Evolutionary conservation across 495 filamentous ascomycete genomes (phyloP).

Genomic region (Penicillium cosmopolitanum): DNA sequence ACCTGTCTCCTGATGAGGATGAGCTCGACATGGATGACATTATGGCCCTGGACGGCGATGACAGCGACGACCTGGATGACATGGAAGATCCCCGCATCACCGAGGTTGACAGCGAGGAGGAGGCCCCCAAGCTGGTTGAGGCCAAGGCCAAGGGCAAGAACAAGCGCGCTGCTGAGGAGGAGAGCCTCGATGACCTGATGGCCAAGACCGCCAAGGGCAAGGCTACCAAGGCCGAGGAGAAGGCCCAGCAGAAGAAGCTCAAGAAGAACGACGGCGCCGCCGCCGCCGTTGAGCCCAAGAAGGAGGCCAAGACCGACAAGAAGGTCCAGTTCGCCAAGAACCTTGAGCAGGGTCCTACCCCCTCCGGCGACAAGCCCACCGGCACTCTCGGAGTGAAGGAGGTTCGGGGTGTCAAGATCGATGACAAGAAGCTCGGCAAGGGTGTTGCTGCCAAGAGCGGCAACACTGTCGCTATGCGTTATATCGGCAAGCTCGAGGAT

Average conservation of each 20-base stretch:
- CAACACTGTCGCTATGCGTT: constrained; percentile 86
- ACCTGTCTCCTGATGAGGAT: constrained; percentile 80
- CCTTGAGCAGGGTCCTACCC: constrained; percentile 92
- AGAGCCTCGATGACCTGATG: constrained; percentile 72
- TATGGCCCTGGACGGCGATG: constrained; percentile 65
- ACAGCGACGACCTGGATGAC: constrained; percentile 82
- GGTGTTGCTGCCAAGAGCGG: constrained; percentile 83
- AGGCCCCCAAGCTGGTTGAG: constrained; percentile 74
- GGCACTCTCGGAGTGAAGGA: constrained; percentile 70
- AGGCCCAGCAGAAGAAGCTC: constrained; percentile 98
- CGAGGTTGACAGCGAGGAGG: constrained; percentile 83
- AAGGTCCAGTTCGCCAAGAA: constrained; percentile 99
- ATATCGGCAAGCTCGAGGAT: constrained; percentile 93
- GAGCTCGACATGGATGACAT: constrained; percentile 52
- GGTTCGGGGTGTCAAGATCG: constrained; percentile 85
- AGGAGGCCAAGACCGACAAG: constrained; percentile 67
- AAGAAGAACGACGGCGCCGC: constrained; percentile 97
- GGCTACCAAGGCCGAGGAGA: constrained; percentile 59
- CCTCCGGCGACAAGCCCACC: constrained; percentile 60
- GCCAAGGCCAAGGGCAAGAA: constrained; percentile 84
- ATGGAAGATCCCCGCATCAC: constrained; percentile 79
- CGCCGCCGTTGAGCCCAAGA: constrained; percentile 57
- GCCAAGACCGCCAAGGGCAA: constrained; percentile 66
- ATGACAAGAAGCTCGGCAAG: constrained; percentile 89
- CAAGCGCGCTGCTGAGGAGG: constrained; percentile 79